Evolutionary conservation across 2,329 filamentous ascomycete species (phyloP).

Genomic region (Beauveria sp.): DNA sequence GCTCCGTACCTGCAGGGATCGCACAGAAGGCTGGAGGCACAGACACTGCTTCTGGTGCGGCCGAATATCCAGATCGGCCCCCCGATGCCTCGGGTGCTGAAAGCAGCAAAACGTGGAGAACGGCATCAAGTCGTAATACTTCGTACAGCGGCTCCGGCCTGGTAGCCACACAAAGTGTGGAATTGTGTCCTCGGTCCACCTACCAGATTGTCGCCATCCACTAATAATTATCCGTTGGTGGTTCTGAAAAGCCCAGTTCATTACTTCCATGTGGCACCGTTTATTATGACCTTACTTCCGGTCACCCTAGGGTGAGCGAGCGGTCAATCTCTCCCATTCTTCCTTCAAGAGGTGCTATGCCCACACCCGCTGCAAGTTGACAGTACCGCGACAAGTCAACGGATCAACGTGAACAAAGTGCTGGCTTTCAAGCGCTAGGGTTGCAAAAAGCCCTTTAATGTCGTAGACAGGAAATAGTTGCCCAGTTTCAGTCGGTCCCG

Average conservation of each 20-base stretch:
- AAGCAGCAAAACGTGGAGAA: background rate
- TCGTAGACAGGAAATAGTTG: background rate
- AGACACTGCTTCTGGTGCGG: background rate
- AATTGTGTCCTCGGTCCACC: background rate
- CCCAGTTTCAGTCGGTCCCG: no score
- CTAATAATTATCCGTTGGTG: background rate
- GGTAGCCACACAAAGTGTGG: background rate
- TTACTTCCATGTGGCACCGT: background rate
- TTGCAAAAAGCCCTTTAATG: background rate
- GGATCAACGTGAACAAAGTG: background rate
- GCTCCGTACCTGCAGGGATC: slow-evolving; percentile 3
- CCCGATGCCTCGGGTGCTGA: background rate
- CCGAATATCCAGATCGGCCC: background rate
- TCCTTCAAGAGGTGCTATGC: background rate
- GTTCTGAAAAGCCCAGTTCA: background rate
- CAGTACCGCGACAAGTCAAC: background rate
- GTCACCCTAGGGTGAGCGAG: background rate
- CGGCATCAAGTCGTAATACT: background rate
- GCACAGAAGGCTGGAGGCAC: background rate
- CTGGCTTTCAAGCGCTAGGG: background rate
- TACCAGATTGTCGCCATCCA: background rate
- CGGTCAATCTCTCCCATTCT: background rate
- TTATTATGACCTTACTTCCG: background rate
- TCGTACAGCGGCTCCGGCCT: background rate
- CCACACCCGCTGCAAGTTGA: background rate